Evolutionary conservation across 1,284 basidiomycete species (phyloP).

Genomic region (Ceratobasidium theobromae): DNA sequence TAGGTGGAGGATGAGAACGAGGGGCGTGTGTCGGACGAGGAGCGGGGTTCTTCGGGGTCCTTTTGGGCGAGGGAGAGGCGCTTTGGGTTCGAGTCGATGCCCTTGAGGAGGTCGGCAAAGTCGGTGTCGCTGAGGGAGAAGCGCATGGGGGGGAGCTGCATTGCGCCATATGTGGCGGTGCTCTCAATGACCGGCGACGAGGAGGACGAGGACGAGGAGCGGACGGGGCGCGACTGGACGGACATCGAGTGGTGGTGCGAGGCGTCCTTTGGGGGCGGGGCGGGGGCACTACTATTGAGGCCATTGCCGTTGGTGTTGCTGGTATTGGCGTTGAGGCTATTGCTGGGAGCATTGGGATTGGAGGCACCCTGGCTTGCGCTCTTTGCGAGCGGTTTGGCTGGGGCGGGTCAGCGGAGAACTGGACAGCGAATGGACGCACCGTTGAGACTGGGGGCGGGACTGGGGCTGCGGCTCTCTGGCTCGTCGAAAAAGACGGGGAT

Average conservation of each 20-base stretch:
- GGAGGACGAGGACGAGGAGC: slow-evolving; percentile 13
- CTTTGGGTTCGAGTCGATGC: too few relatives aligned
- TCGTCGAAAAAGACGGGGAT: background rate
- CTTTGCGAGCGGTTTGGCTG: background rate
- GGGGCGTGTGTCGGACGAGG: background rate
- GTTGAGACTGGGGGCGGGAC: background rate
- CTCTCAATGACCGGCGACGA: slow-evolving; percentile 45
- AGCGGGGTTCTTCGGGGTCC: too few relatives aligned
- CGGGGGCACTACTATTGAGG: background rate
- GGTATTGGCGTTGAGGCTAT: background rate
- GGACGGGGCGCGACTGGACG: slow-evolving; percentile 4
- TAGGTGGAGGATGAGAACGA: too few relatives aligned
- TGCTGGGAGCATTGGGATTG: too few relatives aligned
- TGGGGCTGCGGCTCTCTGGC: slow-evolving; percentile 1
- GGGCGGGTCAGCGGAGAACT: background rate
- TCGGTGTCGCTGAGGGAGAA: slow-evolving; percentile 79
- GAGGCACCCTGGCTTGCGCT: slow-evolving; percentile 27
- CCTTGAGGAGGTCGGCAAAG: slow-evolving; percentile 56
- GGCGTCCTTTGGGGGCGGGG: background rate
- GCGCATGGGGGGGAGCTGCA: slow-evolving; percentile 76
- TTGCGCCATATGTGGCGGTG: slow-evolving; percentile 72
- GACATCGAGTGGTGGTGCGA: background rate
- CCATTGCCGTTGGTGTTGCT: background rate
- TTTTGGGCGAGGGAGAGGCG: too few relatives aligned
- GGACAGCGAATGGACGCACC: too few relatives aligned